These are phyloP conservation scores for Multifurca ochricompacta DNA, from an alignment of 768 basidiomycete genomes.

Conservation along the genomic window DNA sequence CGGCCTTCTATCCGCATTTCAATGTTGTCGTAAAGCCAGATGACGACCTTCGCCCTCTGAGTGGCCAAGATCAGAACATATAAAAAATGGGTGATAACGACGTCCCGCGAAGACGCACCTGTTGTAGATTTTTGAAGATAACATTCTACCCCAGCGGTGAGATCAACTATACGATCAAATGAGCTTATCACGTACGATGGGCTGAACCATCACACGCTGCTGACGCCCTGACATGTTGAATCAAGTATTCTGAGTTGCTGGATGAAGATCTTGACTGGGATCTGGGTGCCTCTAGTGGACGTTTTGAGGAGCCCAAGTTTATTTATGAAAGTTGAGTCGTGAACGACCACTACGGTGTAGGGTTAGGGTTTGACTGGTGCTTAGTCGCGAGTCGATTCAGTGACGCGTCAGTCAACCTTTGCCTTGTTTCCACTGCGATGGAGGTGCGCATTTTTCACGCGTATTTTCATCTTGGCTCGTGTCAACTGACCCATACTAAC, in stretches of 20 bases:
- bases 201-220: slow-evolving; percentile 98
- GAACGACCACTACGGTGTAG: not conserved
- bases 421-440: slow-evolving; percentile 26
- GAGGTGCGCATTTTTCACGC: slow-evolving; percentile 24
- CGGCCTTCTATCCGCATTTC: slow-evolving; percentile 95
- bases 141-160: slow-evolving; percentile 56
- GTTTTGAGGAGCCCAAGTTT: not conserved
- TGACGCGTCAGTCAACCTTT: slow-evolving; percentile 16
- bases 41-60: slow-evolving; percentile 74
- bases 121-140: slow-evolving; percentile 96
- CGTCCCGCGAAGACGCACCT: slow-evolving; percentile 36
- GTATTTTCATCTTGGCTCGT: slow-evolving; percentile 3
- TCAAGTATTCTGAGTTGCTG: not conserved
- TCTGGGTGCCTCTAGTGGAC: not conserved
- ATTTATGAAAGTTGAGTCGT: not conserved
- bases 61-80: slow-evolving; percentile 8
- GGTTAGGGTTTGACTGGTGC: slow-evolving; percentile 15
- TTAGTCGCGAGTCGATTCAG: slow-evolving; percentile 10
- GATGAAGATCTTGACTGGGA: not conserved
- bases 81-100: slow-evolving; percentile 7
- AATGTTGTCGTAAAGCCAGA: slow-evolving; percentile 96
- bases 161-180: slow-evolving; percentile 11
- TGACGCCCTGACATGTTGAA: slow-evolving; percentile 82
- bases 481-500: not conserved
- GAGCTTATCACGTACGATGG: slow-evolving; percentile 68